Evolutionary conservation across 331 rosid species (phyloP), one percentile per base, ranked within the genome.

Genomic region (Erythrophleum ivorense): DNA sequence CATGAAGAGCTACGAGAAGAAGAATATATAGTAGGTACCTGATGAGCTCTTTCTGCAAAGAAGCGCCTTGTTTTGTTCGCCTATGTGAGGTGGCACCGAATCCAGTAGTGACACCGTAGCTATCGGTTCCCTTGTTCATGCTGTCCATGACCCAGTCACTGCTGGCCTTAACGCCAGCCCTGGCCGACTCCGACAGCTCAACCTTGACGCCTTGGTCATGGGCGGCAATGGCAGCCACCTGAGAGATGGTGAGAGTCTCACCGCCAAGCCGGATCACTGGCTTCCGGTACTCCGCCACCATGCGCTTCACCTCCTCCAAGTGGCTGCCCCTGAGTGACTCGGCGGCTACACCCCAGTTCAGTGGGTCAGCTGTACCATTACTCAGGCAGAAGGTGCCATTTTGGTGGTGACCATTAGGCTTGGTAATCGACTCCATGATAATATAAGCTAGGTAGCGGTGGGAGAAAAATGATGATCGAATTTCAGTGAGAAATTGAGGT

Each of bases 41-140:
- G 36, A 94, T 94, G 13, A 92, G 90, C 64, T 94, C 98, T 74
- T 79, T 91, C 52, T 94, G 98, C 55, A 94, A 86, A 55, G 98
- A 97, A 29, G 85, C 98, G 31, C 98, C 97, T 19, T 94, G 85
- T 57, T 91, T 92, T 72, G 98, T 94, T 43, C 97, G 75, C 9
- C 98, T 78, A 62, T 92, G 98, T 0, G 98, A 92, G 1, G 94
- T 94, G 2, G 98, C 97, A 71, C 98, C 98, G 76, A 94, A 94
- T 0, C 98, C 98, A 7, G 98, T 94, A 58, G 98, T 94, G 49
- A 94, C 93, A 16, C 98, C 98, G n/a, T 94, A 94, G 75, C 95
- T 91, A 65, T 94, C 98, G 0, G 91, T 90, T 0, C 98, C 98
- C 1, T 89, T 89, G 43, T 79, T 84, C 98, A 94, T 89, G 78